These are phyloP conservation scores for Cyberlindnera bimundalis DNA, from an alignment of 805 yeast species.

Conservation along the genomic window DNA sequence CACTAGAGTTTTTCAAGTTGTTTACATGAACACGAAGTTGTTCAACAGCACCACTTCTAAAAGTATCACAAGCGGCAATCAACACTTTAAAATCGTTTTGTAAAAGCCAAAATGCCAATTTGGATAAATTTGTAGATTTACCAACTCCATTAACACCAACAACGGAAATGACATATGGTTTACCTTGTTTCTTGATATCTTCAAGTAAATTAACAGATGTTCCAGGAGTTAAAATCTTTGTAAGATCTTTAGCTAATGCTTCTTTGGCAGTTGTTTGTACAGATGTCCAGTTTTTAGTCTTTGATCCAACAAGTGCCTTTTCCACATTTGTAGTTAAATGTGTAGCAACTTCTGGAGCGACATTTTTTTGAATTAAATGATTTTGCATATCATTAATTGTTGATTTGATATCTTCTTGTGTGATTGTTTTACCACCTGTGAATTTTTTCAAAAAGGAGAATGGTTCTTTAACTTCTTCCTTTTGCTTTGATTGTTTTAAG, in stretches of 20 bases:
- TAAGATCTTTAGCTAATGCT: conserved; percentile 55
- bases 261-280: conserved; percentile 69
- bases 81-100: conserved; percentile 85
- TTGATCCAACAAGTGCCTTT: conserved; percentile 65
- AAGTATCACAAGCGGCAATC: conserved; percentile 96
- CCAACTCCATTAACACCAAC: conserved; percentile 99
- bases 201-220: conserved; percentile 83
- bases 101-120: conserved; percentile 90
- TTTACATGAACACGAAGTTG: conserved; percentile 92
- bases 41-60: conserved; percentile 98
- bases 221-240: conserved; percentile 84
- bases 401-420: conserved; percentile 59
- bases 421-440: conserved; percentile 67
- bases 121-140: conserved; percentile 91
- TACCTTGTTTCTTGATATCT: conserved; percentile 48
- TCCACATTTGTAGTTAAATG: conserved; percentile 68
- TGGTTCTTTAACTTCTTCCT: conserved; percentile 34
- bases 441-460: conserved; percentile 58
- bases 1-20: conserved; percentile 68
- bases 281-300: conserved; percentile 70
- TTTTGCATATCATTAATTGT: conserved; percentile 65
- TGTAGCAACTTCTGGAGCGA: conserved; percentile 85
- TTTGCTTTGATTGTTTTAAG: conserved; percentile 29
- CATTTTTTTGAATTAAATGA: conserved; percentile 80
- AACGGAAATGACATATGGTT: conserved; percentile 91